These are phyloP conservation scores for Xylariomycetidae sp. DNA, from an alignment of 2,329 filamentous ascomycete species.

Conservation along the genomic window DNA sequence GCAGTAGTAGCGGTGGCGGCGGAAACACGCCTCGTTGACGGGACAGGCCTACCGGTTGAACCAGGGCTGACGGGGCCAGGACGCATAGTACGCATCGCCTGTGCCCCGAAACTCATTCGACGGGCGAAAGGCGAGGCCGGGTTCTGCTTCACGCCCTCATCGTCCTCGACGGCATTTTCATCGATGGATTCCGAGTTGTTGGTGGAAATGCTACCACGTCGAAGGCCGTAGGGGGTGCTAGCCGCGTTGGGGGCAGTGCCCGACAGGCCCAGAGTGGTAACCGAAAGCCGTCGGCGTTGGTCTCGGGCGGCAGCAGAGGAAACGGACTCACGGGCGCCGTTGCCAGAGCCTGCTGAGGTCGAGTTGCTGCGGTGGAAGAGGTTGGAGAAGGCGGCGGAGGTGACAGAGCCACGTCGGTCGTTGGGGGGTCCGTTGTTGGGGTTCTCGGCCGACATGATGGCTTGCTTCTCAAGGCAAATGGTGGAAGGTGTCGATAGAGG, in stretches of 20 bases:
- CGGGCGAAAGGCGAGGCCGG: constrained; percentile 72
- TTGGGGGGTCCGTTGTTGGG: constrained; percentile 16
- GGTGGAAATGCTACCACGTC: constrained; percentile 66
- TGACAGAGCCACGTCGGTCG: constrained; percentile 50
- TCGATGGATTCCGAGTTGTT: constrained; percentile 58
- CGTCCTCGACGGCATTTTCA: constrained; percentile 68
- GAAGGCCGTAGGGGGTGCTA: constrained; percentile 44
- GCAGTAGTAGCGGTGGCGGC: constrained; percentile 30
- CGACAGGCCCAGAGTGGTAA: constrained; percentile 68
- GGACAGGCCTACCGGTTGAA: constrained; percentile 54
- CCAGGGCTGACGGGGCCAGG: constrained; percentile 53
- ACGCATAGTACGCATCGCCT: constrained; percentile 68
- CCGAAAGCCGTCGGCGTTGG: constrained; percentile 64
- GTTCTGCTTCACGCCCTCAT: constrained; percentile 52
- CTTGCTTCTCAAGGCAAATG: constrained; percentile 1
- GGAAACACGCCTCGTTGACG: constrained; percentile 19
- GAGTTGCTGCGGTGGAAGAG: constrained; percentile 55
- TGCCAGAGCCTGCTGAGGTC: constrained; percentile 33
- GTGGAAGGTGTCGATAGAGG: constrained; percentile 5
- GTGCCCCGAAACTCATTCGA: constrained; percentile 83
- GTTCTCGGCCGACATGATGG: constrained; percentile 27
- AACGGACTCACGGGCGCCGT: constrained; percentile 18
- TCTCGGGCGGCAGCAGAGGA: constrained; percentile 22
- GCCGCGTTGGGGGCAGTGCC: constrained; percentile 58
- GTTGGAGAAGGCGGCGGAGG: constrained; percentile 49